phyloP scores from a whole-genome alignment of 2,329 filamentous ascomycete species.

The Botrytis elliptica region DNA sequence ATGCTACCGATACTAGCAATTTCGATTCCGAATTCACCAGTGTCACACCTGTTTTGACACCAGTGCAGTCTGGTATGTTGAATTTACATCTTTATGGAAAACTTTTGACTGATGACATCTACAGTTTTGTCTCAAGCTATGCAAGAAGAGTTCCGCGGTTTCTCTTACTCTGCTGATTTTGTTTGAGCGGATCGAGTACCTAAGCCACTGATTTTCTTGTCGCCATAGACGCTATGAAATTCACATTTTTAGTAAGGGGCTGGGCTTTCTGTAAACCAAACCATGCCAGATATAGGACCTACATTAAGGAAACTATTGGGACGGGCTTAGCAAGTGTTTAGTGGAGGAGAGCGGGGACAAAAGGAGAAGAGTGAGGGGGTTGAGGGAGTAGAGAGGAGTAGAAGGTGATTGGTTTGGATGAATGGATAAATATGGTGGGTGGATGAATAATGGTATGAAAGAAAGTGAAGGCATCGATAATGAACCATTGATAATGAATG shows the following conservation, averaged over 20 bases:
- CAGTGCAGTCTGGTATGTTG: slow-evolving; percentile 88
- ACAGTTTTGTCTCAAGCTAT: slow-evolving; percentile 94
- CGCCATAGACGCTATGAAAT: neutral
- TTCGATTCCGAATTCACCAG: slow-evolving; percentile 99
- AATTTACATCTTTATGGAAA: neutral
- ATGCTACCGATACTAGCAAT: slow-evolving; percentile 96
- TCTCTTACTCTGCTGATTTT: slow-evolving; percentile 67
- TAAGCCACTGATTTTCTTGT: neutral
- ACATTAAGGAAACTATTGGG: neutral
- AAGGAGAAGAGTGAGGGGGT: neutral
- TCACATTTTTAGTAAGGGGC: neutral
- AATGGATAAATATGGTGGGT: slow-evolving; percentile 3
- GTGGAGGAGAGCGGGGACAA: neutral
- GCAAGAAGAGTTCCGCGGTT: slow-evolving; percentile 99
- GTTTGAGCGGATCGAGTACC: slow-evolving; percentile 30
- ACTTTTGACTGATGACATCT: slow-evolving; percentile 19
- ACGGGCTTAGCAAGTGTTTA: neutral
- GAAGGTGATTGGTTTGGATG: neutral
- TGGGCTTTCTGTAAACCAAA: neutral
- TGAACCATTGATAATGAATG: slow-evolving; percentile 13
- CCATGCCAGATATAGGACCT: neutral
- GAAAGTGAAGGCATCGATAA: neutral
- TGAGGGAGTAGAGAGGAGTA: neutral
- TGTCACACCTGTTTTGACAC: slow-evolving; percentile 94
- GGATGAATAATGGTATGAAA: slow-evolving; percentile 2